These are phyloP conservation scores for Melastoma candidum DNA, from an alignment of 441 rosid species.

Conservation along the genomic window DNA sequence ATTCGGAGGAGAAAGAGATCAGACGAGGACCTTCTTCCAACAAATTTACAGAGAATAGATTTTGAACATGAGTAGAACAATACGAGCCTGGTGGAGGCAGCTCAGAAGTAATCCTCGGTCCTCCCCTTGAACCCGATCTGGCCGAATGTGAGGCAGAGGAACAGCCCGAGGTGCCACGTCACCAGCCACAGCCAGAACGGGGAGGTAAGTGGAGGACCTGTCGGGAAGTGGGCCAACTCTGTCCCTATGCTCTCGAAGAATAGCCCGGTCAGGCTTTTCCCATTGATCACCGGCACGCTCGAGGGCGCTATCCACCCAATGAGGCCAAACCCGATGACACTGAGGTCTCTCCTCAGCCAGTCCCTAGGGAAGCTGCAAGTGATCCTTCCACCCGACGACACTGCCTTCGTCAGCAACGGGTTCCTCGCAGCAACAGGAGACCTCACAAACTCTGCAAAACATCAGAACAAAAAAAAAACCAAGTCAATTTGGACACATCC, in stretches of 20 bases:
- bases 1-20: too few relatives aligned
- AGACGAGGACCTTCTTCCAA: too few relatives aligned
- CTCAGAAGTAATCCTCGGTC: constrained; percentile 61
- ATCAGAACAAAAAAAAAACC: not conserved
- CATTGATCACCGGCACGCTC: constrained; percentile 68
- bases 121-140: constrained; percentile 94
- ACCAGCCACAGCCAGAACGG: constrained; percentile 81
- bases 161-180: constrained; percentile 75
- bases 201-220: constrained; percentile 66
- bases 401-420: constrained; percentile 35
- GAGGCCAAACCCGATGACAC: constrained; percentile 79
- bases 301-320: constrained; percentile 92
- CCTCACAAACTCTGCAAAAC: constrained; percentile 44
- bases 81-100: too few relatives aligned
- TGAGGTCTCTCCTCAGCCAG: constrained; percentile 72
- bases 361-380: constrained; percentile 69
- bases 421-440: constrained; percentile 39
- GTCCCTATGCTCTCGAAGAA: constrained; percentile 86
- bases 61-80: too few relatives aligned
- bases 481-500: not conserved
- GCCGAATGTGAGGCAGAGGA: constrained; percentile 78
- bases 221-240: constrained; percentile 85
- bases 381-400: constrained; percentile 49
- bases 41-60: too few relatives aligned
- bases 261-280: constrained; percentile 80